Evolutionary conservation across 306 rosid genomes (phyloP).

Genomic region (Malus orientalis): DNA sequence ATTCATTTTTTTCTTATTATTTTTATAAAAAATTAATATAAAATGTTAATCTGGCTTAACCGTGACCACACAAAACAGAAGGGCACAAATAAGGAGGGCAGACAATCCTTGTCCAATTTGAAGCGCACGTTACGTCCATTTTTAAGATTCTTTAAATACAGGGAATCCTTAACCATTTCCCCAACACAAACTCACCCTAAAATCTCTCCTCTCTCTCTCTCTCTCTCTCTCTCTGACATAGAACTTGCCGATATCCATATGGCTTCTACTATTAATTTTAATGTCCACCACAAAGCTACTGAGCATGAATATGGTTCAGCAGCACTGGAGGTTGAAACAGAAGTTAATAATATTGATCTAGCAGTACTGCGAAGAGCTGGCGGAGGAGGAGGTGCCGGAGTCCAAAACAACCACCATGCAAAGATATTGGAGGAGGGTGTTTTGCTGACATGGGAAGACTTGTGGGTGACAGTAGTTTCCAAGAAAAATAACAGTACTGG

Average conservation of each 20-base stretch:
- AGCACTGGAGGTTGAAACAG: neutral
- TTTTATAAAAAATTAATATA: too few relatives aligned
- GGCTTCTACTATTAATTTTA: neutral
- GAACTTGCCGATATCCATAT: neutral
- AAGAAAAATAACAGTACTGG: neutral
- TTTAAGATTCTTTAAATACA: neutral
- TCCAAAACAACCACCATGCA: neutral
- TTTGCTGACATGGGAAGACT: constrained; percentile 46
- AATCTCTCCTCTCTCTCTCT: too few relatives aligned
- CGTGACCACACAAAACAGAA: too few relatives aligned
- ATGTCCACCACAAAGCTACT: neutral
- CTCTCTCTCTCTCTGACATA: neutral
- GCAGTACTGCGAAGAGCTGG: neutral
- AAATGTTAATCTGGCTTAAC: too few relatives aligned
- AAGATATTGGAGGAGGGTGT: constrained; percentile 13
- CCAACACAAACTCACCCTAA: too few relatives aligned
- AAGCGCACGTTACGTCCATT: neutral
- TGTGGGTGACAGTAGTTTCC: constrained; percentile 35
- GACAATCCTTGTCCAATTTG: too few relatives aligned
- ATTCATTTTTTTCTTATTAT: too few relatives aligned
- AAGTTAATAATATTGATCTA: neutral
- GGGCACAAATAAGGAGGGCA: too few relatives aligned
- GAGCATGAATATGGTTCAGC: neutral
- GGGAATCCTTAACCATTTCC: neutral
- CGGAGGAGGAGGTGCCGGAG: neutral